Percentiles rank a stretch among this genome's conserved stretches.
These are phyloP conservation scores for Pichia manshurica DNA, from an alignment of 805 yeast genomes.

Conservation along the genomic window DNA sequence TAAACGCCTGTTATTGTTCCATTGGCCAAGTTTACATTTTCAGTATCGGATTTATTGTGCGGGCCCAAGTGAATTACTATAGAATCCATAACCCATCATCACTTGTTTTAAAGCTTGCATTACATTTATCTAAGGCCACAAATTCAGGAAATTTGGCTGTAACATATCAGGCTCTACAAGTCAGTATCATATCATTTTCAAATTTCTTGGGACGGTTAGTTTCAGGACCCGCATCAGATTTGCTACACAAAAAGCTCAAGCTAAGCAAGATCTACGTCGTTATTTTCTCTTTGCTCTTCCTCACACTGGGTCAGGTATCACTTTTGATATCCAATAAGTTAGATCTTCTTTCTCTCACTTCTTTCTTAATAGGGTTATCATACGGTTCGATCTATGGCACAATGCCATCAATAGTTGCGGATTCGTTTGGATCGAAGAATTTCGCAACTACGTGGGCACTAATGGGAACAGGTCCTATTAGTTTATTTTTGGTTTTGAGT, in stretches of 20 bases:
- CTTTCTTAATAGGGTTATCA: slow-evolving; percentile 54
- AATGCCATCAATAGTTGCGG: slow-evolving; percentile 72
- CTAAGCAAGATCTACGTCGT: slow-evolving; percentile 66
- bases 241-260: slow-evolving; percentile 43
- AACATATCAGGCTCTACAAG: slow-evolving; percentile 63
- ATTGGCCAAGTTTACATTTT: slow-evolving; percentile 69
- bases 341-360: slow-evolving; percentile 41
- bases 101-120: slow-evolving; percentile 3
- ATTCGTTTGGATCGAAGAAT: slow-evolving; percentile 57
- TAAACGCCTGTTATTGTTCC: slow-evolving; percentile 55
- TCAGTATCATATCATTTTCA: slow-evolving; percentile 56
- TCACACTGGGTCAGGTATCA: slow-evolving; percentile 34
- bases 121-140: slow-evolving; percentile 1
- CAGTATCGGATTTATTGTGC: slow-evolving; percentile 69
- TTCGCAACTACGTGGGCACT: slow-evolving; percentile 77
- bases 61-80: slow-evolving; percentile 34
- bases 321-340: slow-evolving; percentile 36
- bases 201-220: slow-evolving; percentile 61
- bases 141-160: slow-evolving; percentile 34
- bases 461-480: slow-evolving; percentile 63
- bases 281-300: slow-evolving; percentile 34
- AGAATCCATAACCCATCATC: slow-evolving; percentile 10
- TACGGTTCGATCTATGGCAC: slow-evolving; percentile 71
- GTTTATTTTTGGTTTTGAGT: slow-evolving; percentile 48
- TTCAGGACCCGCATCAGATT: slow-evolving; percentile 64